Conservation (phyloP, 345 rosid species). For the Litchi chinensis region DNA sequence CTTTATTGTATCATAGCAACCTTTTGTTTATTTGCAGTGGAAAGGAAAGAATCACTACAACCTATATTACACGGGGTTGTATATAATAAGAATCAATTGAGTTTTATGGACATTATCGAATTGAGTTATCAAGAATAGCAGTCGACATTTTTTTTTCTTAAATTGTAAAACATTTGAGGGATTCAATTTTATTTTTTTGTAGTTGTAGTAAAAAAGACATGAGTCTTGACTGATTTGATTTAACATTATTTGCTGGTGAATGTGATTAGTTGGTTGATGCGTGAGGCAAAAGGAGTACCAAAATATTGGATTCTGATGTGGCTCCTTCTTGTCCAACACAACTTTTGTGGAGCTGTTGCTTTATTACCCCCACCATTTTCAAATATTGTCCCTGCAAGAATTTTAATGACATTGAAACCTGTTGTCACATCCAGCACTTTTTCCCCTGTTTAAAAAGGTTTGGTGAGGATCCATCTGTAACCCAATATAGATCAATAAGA, state of each 20-base stretch:
- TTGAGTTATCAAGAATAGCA: not conserved
- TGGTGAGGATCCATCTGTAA: not conserved
- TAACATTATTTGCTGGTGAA: not conserved
- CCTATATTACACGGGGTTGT: too few relatives aligned
- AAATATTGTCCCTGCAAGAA: not conserved
- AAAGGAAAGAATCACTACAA: constrained; percentile 4
- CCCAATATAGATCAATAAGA: not conserved
- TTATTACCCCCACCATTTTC: not conserved
- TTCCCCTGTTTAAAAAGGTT: too few relatives aligned
- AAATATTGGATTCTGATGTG: constrained; percentile 21
- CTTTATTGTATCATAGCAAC: not conserved
- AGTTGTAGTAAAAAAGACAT: not conserved
- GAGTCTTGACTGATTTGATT: not conserved
- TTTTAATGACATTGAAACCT: not conserved
- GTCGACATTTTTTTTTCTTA: not conserved
- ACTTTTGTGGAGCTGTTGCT: not conserved
- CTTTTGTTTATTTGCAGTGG: not conserved
- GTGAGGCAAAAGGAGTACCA: not conserved
- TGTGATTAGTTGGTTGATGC: not conserved
- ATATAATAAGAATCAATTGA: not conserved
- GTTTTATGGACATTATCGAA: not conserved
- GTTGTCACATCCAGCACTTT: not conserved
- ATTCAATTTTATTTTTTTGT: too few relatives aligned
- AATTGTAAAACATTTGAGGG: not conserved
- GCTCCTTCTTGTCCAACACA: constrained; percentile 9